A percentile compares a stretch with the other conserved stretches of the same genome.
phyloP scores from a whole-genome alignment of 2,329 filamentous ascomycete genomes.

The Fusarium sarcochroum region DNA sequence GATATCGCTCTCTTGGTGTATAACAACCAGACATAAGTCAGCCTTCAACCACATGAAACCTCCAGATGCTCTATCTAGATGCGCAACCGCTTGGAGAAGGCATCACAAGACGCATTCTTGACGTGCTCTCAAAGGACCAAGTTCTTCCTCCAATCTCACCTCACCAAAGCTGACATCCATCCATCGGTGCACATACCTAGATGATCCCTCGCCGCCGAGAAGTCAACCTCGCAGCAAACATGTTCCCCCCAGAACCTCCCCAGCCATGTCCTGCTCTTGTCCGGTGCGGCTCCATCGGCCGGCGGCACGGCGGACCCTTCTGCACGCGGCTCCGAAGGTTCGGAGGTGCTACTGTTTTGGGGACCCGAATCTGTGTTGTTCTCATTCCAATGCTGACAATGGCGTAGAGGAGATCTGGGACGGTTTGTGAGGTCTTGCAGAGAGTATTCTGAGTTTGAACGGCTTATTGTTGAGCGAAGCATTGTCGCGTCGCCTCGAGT shows the following conservation, averaged over 20 bases:
- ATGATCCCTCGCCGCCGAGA: slow-evolving; percentile 44
- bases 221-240: slow-evolving; percentile 47
- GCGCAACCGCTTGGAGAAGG: not conserved
- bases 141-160: slow-evolving; percentile 36
- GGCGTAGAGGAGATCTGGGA: not conserved
- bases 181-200: slow-evolving; percentile 41
- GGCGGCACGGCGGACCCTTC: slow-evolving; percentile 45
- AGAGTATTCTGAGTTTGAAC: slow-evolving; percentile 42
- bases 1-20: not conserved
- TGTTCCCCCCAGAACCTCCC: slow-evolving; percentile 39
- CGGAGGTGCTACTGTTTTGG: slow-evolving; percentile 20
- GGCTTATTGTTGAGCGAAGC: slow-evolving; percentile 16
- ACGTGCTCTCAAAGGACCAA: not conserved
- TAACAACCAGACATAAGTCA: not conserved
- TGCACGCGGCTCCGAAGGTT: slow-evolving; percentile 35
- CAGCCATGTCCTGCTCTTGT: slow-evolving; percentile 13
- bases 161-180: not conserved
- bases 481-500: slow-evolving; percentile 12
- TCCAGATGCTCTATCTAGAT: not conserved
- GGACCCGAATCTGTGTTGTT: slow-evolving; percentile 5
- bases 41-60: not conserved
- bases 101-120: slow-evolving; percentile 17
- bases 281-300: slow-evolving; percentile 14
- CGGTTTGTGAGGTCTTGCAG: slow-evolving; percentile 38
- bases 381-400: not conserved